These are phyloP conservation scores for Lactarius pseudohatsudake DNA, from an alignment of 768 basidiomycete genomes.

Conservation along the genomic window DNA sequence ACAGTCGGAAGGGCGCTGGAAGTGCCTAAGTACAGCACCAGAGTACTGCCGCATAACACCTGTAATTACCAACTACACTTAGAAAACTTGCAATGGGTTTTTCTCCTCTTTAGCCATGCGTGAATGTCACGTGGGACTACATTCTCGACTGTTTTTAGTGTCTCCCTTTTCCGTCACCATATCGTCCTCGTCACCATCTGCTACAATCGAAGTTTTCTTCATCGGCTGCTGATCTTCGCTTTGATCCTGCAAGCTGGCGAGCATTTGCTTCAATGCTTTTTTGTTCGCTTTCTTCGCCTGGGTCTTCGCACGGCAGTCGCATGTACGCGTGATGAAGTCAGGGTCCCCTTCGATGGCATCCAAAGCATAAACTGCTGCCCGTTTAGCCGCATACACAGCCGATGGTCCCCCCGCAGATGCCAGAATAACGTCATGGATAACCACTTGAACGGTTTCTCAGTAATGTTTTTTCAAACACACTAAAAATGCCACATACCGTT, in stretches of 20 bases:
- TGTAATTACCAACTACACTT: constrained; percentile 5
- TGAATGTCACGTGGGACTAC: constrained; percentile 12
- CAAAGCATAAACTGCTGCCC: constrained; percentile 62
- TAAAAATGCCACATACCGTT: constrained; percentile 42
- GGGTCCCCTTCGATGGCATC: constrained; percentile 67
- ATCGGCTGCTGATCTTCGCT: constrained; percentile 25
- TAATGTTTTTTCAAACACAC: not conserved
- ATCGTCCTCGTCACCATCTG: constrained; percentile 11
- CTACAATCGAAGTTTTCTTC: constrained; percentile 5
- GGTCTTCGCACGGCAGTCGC: constrained; percentile 56
- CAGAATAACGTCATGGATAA: constrained; percentile 65
- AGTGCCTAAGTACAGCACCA: not conserved
- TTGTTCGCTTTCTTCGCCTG: constrained; percentile 40
- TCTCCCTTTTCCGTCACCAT: constrained; percentile 4
- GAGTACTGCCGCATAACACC: not conserved
- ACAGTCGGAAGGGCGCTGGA: constrained; percentile 9
- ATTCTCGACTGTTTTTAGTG: constrained; percentile 1
- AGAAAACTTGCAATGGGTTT: constrained; percentile 1
- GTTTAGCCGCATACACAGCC: constrained; percentile 54
- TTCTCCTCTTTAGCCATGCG: not conserved
- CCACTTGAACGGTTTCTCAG: constrained; percentile 43
- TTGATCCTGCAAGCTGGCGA: constrained; percentile 31
- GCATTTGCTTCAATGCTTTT: constrained; percentile 39
- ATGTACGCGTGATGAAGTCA: constrained; percentile 58
- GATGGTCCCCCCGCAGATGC: constrained; percentile 56